A percentile compares a stretch with the other conserved stretches of the same genome.
Evolutionary conservation across 352 stramenopile species (phyloP).

Genomic region (Phytophthora sp.): DNA sequence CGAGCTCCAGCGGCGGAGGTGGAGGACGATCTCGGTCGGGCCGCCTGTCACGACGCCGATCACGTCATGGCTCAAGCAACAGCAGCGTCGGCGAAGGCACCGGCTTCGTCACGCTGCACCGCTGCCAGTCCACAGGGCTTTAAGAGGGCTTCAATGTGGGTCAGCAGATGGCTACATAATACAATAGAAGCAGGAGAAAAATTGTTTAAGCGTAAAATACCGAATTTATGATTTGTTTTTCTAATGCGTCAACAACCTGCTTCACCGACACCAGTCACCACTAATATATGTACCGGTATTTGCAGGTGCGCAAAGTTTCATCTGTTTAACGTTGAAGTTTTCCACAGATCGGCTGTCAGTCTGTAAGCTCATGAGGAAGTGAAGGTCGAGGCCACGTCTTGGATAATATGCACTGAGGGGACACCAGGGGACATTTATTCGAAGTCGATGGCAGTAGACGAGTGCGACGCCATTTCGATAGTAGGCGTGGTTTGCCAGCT

Average conservation of each 20-base stretch:
- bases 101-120: constrained; percentile 27
- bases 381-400: too few relatives aligned
- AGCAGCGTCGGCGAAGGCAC: constrained; percentile 29
- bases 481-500: constrained; percentile 21
- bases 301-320: too few relatives aligned
- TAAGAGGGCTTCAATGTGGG: too few relatives aligned
- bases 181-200: background rate
- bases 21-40: constrained; percentile 12
- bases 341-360: too few relatives aligned
- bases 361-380: too few relatives aligned
- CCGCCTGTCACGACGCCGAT: constrained; percentile 25
- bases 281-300: background rate
- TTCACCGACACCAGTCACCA: too few relatives aligned
- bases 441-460: constrained; percentile 6
- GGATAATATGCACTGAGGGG: too few relatives aligned
- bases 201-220: constrained; percentile 8
- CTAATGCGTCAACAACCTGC: background rate
- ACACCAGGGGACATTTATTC: too few relatives aligned
- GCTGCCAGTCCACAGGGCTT: constrained; percentile 26
- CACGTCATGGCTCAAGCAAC: constrained; percentile 27
- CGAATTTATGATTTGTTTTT: too few relatives aligned
- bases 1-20: constrained; percentile 26
- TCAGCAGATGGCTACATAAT: constrained; percentile 6
- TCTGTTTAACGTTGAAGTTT: constrained; percentile 7
- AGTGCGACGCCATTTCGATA: constrained; percentile 25